Percentiles rank a stretch among this genome's conserved stretches.
Conservation (phyloP, 495 filamentous ascomycete species). For the Lasiosphaeria hispida region DNA sequence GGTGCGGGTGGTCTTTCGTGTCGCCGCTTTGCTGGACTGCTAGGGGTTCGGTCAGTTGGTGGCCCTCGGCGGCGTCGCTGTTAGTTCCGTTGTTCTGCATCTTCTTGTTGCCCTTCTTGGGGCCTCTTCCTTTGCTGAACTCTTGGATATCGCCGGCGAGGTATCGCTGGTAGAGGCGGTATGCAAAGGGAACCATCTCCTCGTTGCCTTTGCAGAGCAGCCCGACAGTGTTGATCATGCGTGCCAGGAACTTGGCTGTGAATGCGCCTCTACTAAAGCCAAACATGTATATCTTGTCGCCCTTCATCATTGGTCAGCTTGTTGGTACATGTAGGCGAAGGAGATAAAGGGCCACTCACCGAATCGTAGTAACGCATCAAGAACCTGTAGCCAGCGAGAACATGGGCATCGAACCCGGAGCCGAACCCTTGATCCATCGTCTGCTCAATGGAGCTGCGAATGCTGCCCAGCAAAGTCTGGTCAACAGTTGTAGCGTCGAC, state of each 20-base stretch:
- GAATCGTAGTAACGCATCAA: slow-evolving; percentile 19
- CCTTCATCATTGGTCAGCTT: background rate
- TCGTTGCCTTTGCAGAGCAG: slow-evolving; percentile 21
- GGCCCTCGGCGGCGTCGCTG: background rate
- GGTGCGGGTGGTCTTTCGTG: background rate
- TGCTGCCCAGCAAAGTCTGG: background rate
- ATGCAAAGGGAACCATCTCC: slow-evolving; percentile 18
- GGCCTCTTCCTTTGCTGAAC: background rate
- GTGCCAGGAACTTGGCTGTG: slow-evolving; percentile 17
- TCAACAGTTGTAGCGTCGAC: slow-evolving; percentile 11
- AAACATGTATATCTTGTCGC: slow-evolving; percentile 20
- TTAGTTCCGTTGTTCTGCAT: background rate
- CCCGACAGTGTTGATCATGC: slow-evolving; percentile 19
- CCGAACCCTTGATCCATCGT: slow-evolving; percentile 17
- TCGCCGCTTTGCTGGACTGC: background rate
- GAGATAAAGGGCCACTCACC: background rate
- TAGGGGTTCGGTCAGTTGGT: background rate
- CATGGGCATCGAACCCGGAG: slow-evolving; percentile 14
- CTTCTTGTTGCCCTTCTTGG: background rate
- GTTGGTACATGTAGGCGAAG: background rate
- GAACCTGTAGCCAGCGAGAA: slow-evolving; percentile 17
- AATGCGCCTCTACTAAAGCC: slow-evolving; percentile 17
- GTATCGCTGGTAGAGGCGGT: slow-evolving; percentile 16
- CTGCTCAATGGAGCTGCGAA: slow-evolving; percentile 8
- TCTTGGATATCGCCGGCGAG: slow-evolving; percentile 12